Evolutionary conservation across 1,139 yeast species (phyloP), one percentile per base, ranked within the genome.

Genomic region (Wickerhamomyces sp.): DNA sequence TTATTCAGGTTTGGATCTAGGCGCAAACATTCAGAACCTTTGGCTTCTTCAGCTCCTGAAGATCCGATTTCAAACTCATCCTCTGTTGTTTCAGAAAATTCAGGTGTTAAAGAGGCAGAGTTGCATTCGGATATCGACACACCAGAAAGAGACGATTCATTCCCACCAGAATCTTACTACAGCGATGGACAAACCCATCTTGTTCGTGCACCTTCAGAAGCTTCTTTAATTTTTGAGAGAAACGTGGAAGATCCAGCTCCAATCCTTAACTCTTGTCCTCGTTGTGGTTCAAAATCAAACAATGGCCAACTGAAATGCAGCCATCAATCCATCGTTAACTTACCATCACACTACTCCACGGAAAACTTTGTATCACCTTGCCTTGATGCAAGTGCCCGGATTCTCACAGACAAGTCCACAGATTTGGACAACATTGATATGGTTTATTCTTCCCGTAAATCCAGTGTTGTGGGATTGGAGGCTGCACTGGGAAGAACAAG

Each of bases 311-410:
- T 41, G 15, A 39, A 33, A 19, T 48, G 54, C 31, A 41, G 35
- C 24, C 56, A 51, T 32, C 52, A 46, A 25, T 49, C 54, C n/a
- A 45, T 50, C 15, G 50, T 41, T n/a, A 49, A 47, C 54, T 44
- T 64, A 26, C 70, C 71, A 16, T 55, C 70, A 17, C 79, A 73
- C 45, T 65, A 70, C 45, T 65, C 73, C n/a, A 56, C 64, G 28
- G 83, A 85, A 54, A 87, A 85, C 57, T 76, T 66, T 47, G 83
- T 85, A 33, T 88, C 95, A 1, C 88, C 95, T 3, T 88, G 88
- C 9, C 66, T 87, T 52, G 95, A 85, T 52, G 89, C 89, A 9
- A 72, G 89, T 18, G 75, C 91, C 4, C 69, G 76, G 31, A 69
- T 81, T 24, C 66, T 84, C 33, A 70, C 71, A 28, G 79, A 76